Evolutionary conservation across 2,329 filamentous ascomycete species (phyloP).

Genomic region (Fusarium nodosum): DNA sequence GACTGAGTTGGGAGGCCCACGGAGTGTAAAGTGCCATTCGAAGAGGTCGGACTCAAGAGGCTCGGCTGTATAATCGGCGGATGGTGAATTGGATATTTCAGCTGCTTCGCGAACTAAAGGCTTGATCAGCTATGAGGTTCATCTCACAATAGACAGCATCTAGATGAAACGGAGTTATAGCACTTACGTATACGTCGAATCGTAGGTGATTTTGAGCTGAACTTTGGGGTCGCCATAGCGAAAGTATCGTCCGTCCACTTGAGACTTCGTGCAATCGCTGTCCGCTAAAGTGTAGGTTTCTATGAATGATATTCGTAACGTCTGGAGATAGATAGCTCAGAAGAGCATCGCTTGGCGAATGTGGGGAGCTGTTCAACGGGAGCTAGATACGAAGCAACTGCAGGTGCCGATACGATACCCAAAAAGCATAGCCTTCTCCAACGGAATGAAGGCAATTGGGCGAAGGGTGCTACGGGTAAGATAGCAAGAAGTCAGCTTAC

Average conservation of each 20-base stretch:
- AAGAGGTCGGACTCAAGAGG: constrained; percentile 93
- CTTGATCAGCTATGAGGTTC: constrained; percentile 1
- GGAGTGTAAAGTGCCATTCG: constrained; percentile 99
- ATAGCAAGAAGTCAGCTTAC: constrained; percentile 10
- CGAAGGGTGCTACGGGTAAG: not conserved
- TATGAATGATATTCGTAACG: constrained; percentile 1
- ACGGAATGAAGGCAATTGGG: not conserved
- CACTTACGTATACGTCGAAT: constrained; percentile 83
- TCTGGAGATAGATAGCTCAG: constrained; percentile 8
- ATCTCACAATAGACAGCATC: not conserved
- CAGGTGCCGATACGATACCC: not conserved
- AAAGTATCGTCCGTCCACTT: not conserved
- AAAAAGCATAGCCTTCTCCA: not conserved
- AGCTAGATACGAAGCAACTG: not conserved
- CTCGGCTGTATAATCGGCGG: constrained; percentile 85
- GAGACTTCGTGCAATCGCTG: not conserved
- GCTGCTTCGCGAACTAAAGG: constrained; percentile 84
- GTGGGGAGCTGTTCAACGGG: constrained; percentile 21
- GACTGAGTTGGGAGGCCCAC: constrained; percentile 84
- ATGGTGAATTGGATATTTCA: constrained; percentile 84
- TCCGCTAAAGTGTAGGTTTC: not conserved
- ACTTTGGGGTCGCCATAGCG: constrained; percentile 59
- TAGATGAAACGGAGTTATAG: not conserved
- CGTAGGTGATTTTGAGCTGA: constrained; percentile 84
- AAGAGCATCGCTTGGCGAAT: constrained; percentile 17